Evolutionary conservation across 1,139 yeast genomes (phyloP).

Genomic region (Saccharomyces hybrid): DNA sequence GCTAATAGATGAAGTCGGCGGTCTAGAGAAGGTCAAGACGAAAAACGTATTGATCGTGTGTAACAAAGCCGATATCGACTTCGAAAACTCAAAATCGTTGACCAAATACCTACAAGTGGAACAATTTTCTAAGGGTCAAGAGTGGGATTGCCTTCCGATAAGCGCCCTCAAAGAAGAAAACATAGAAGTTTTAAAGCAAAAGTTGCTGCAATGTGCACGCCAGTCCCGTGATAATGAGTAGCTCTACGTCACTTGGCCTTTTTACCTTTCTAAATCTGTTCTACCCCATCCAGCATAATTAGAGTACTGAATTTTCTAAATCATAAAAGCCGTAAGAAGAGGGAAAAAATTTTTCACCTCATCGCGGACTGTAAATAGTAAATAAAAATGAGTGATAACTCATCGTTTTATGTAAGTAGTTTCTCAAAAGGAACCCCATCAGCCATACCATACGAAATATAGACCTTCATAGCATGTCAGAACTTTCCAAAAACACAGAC

Average conservation of each 20-base stretch:
- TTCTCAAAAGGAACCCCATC: background rate
- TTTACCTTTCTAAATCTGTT: background rate
- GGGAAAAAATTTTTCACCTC: background rate
- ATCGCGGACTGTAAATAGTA: background rate
- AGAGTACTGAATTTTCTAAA: background rate
- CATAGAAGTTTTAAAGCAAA: slow-evolving; percentile 55
- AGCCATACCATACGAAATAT: background rate
- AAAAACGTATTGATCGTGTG: slow-evolving; percentile 73
- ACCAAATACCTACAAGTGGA: slow-evolving; percentile 39
- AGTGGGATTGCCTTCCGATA: slow-evolving; percentile 75
- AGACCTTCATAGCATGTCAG: background rate
- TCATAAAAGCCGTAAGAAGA: background rate
- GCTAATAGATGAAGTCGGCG: slow-evolving; percentile 66
- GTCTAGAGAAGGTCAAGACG: slow-evolving; percentile 38
- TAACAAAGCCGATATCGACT: slow-evolving; percentile 78
- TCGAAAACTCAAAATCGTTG: slow-evolving; percentile 33
- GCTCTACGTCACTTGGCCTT: background rate
- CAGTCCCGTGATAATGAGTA: background rate
- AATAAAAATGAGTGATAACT: background rate
- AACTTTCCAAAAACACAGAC: background rate
- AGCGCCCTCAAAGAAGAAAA: slow-evolving; percentile 73
- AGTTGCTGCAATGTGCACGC: slow-evolving; percentile 44
- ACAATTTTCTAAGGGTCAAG: slow-evolving; percentile 36
- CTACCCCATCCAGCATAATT: background rate
- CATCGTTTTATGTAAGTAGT: background rate